A percentile compares a stretch with the other conserved stretches of the same genome.
Evolutionary conservation across 2,329 filamentous ascomycete species (phyloP).

Genomic region (Ophiostoma pallidulum): DNA sequence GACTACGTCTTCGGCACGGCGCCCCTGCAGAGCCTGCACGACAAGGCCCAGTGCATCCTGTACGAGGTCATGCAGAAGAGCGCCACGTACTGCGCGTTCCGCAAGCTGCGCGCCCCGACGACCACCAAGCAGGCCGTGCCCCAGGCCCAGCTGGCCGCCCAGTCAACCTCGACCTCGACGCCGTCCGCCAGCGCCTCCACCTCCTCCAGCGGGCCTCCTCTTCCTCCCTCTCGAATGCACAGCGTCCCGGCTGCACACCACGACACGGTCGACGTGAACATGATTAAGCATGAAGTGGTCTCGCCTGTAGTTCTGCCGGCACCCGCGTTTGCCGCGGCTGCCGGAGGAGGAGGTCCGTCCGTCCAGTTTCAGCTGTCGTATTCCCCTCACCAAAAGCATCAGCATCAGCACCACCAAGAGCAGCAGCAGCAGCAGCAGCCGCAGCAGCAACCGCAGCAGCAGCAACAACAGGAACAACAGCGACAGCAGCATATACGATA

Average conservation of each 20-base stretch:
- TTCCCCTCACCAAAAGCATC: not conserved
- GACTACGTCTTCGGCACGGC: conserved; percentile 60
- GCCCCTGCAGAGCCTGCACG: conserved; percentile 34
- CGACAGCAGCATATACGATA: not conserved
- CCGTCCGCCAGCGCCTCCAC: too few species aligned
- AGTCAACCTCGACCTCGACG: not conserved
- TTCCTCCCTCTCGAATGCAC: too few species aligned
- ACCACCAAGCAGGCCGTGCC: conserved; percentile 31
- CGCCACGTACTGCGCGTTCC: conserved; percentile 47
- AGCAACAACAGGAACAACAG: conserved; percentile 9
- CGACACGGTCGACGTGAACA: not conserved
- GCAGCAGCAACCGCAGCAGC: conserved; percentile 1
- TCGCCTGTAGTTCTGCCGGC: not conserved
- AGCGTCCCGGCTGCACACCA: not conserved
- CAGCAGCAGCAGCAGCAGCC: not conserved
- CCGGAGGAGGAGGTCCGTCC: not conserved
- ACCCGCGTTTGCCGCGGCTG: not conserved
- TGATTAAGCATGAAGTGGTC: conserved; percentile 1
- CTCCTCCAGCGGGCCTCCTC: too few species aligned
- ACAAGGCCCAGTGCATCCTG: conserved; percentile 53
- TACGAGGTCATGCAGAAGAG: conserved; percentile 53
- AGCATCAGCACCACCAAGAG: conserved; percentile 1
- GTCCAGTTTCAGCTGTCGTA: not conserved
- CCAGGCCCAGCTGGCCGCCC: conserved; percentile 25
- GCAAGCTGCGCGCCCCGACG: conserved; percentile 46